These are phyloP conservation scores for Fraxinus dipetala DNA, from an alignment of 305 asterid species.

Conservation along the genomic window DNA sequence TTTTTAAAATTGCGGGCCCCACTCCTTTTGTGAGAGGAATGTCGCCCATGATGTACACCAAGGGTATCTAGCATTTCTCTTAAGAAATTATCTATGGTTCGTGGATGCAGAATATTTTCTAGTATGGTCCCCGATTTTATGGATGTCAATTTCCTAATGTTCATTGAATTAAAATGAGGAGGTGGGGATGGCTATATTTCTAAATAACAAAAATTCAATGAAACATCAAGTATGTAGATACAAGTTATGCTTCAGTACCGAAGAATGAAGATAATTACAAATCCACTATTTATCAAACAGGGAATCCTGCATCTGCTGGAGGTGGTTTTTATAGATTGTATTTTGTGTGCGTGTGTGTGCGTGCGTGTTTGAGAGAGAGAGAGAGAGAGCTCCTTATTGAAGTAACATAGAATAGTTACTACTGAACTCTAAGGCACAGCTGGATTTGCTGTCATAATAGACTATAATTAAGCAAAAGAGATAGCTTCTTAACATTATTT, in stretches of 20 bases:
- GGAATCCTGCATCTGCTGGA: not conserved
- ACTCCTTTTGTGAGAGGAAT: too few relatives aligned
- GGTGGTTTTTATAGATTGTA: not conserved
- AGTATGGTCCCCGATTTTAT: not conserved
- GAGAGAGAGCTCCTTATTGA: not conserved
- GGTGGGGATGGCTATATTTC: not conserved
- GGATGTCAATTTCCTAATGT: not conserved
- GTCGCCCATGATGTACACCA: too few relatives aligned
- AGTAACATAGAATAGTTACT: not conserved
- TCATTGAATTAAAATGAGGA: not conserved
- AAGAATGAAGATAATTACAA: not conserved
- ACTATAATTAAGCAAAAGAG: slow-evolving; percentile 4
- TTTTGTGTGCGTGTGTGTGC: not conserved
- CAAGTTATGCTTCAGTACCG: not conserved
- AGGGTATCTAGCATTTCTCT: too few relatives aligned
- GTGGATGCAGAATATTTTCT: not conserved
- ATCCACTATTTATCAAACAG: not conserved
- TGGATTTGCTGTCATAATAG: slow-evolving; percentile 5
- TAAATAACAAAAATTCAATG: not conserved
- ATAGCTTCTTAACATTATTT: not conserved
- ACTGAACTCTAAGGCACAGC: slow-evolving; percentile 17
- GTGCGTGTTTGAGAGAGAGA: not conserved
- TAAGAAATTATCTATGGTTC: not conserved
- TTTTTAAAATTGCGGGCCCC: too few relatives aligned
- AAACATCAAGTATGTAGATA: not conserved